These are phyloP conservation scores for Candida dubliniensis DNA, from an alignment of 1,139 yeast species.

Conservation along the genomic window DNA sequence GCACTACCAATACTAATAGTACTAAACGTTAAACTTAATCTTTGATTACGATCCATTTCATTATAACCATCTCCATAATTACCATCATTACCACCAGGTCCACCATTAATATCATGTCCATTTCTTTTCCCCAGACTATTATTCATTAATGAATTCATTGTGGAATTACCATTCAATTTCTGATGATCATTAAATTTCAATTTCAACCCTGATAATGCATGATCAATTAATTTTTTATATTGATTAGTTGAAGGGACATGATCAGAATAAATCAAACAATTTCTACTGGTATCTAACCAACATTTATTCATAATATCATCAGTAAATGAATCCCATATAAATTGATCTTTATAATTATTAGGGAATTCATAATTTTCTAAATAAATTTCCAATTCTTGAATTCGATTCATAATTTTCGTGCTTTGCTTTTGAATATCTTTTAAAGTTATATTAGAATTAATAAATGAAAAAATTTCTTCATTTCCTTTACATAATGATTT, in stretches of 20 bases:
- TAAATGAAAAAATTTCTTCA: slow-evolving; percentile 48
- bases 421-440: slow-evolving; percentile 51
- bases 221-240: slow-evolving; percentile 27
- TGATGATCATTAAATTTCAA: slow-evolving; percentile 26
- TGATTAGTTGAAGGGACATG: slow-evolving; percentile 3
- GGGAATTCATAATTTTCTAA: slow-evolving; percentile 46
- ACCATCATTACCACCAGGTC: neutral
- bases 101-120: neutral
- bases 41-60: neutral
- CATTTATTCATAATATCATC: slow-evolving; percentile 32
- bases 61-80: neutral
- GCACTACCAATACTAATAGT: slow-evolving; percentile 25
- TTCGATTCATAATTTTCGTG: slow-evolving; percentile 35
- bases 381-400: slow-evolving; percentile 33
- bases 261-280: slow-evolving; percentile 33
- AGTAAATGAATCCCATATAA: slow-evolving; percentile 37
- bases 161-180: slow-evolving; percentile 4
- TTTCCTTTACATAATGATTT: slow-evolving; percentile 41
- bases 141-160: neutral
- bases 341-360: slow-evolving; percentile 22
- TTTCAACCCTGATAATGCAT: slow-evolving; percentile 35
- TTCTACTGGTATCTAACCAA: slow-evolving; percentile 32
- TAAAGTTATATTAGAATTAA: slow-evolving; percentile 45
- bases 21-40: slow-evolving; percentile 21
- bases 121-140: neutral